Base-by-base conservation (phyloP, 106 monocot genomes). In the Xerophyta viscosa region DNA sequence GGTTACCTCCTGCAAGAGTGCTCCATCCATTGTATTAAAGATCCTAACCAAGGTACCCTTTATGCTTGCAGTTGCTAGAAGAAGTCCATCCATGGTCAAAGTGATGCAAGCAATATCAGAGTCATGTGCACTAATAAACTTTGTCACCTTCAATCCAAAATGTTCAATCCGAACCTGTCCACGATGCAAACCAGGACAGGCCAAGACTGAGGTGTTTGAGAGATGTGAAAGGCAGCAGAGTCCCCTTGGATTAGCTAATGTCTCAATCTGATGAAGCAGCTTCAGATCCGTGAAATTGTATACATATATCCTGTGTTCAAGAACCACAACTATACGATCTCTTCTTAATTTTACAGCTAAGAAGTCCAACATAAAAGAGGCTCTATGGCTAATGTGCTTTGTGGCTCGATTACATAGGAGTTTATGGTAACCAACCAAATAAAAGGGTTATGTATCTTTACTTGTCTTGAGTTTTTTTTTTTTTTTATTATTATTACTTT, bases 11-110 rank as follows among this genome's bases (percentile, higher is more conserved):
- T 94, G 94, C 50, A 94, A 56, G 18, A 57, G 75, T 33, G 72
- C 78, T 41, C 94, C 94, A 76, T 94, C 88, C 81, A 88, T 81
- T n/a, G n/a, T 94, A 62, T 88, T 94, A 73, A 94, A 94, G 66
- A 94, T 88, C 54, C 94, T 88, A 54, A 94, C 71, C 41, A 94
- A 52, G n/a, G 94, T 94, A 0, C 94, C 94, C 57, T 94, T 94
- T 15, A 68, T 64, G 41, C 94, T 94, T 17, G 94, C 72, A 37
- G 94, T 94, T 61, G 94, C 94, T 59, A 94, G 84, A 62, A 94
- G 71, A n/a, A n/a, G 69, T 3, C 94, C 88, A 62, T 94, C 94
- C 65, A 81, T 49, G 22, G 94, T 84, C 70, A 94, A 71, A 15
- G 81, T 73, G 37, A 88, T 46, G 46, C 88, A 94, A 37, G 94